These are phyloP conservation scores for Tetracladium setigerum DNA, from an alignment of 495 filamentous ascomycete genomes.

Conservation along the genomic window DNA sequence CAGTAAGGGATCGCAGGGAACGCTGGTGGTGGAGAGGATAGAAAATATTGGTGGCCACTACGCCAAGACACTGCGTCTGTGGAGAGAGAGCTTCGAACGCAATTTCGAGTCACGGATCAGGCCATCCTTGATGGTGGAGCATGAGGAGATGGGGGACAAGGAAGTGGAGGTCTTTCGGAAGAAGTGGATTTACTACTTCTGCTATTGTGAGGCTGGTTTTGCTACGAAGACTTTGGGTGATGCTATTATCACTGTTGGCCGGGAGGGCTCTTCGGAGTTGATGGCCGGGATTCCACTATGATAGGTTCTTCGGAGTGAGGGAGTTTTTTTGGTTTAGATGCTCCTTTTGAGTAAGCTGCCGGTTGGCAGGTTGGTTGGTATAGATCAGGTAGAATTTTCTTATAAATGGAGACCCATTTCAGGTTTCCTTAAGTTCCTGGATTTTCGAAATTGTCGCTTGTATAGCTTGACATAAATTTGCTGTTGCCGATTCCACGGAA, in stretches of 20 bases:
- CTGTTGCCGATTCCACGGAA: too few relatives aligned
- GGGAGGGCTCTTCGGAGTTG: slow-evolving; percentile 59
- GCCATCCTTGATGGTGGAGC: slow-evolving; percentile 42
- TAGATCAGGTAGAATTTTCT: too few relatives aligned
- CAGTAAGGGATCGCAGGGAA: slow-evolving; percentile 44
- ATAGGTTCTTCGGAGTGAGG: slow-evolving; percentile 5
- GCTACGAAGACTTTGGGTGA: slow-evolving; percentile 61
- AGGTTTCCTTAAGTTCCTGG: too few relatives aligned
- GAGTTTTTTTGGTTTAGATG: too few relatives aligned
- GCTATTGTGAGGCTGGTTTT: slow-evolving; percentile 68
- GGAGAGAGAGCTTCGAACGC: slow-evolving; percentile 53
- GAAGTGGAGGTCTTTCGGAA: slow-evolving; percentile 57
- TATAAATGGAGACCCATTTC: too few relatives aligned
- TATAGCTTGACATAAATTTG: too few relatives aligned
- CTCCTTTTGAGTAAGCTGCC: too few relatives aligned
- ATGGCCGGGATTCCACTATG: slow-evolving; percentile 58
- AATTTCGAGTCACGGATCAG: slow-evolving; percentile 52
- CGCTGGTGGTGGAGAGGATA: slow-evolving; percentile 52
- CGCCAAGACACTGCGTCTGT: slow-evolving; percentile 57
- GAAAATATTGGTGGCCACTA: slow-evolving; percentile 68
- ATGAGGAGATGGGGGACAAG: slow-evolving; percentile 44
- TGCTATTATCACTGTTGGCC: slow-evolving; percentile 57
- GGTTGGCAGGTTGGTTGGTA: too few relatives aligned
- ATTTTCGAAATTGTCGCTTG: too few relatives aligned
- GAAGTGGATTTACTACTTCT: slow-evolving; percentile 72